Evolutionary conservation across 495 filamentous ascomycete species (phyloP).

Genomic region (Aspergillus kassunensis): DNA sequence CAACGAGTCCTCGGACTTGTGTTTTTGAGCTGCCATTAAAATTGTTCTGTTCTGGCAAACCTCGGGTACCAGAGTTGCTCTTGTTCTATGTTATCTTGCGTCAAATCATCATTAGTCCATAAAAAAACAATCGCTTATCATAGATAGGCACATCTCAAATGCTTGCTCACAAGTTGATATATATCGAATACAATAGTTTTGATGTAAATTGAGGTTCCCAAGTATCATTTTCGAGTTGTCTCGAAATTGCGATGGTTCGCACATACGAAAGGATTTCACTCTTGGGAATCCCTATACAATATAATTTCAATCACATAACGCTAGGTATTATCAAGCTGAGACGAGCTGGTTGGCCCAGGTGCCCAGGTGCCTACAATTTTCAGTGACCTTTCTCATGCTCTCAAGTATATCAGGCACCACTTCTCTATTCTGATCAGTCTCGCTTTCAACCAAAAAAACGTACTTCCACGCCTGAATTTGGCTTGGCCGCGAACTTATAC

Average conservation of each 20-base stretch:
- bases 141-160: neutral
- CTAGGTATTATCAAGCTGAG: neutral
- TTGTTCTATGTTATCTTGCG: slow-evolving; percentile 12
- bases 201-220: too few species aligned
- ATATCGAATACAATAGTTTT: too few species aligned
- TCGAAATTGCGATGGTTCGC: too few species aligned
- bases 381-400: slow-evolving; percentile 29
- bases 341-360: slow-evolving; percentile 41
- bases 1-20: slow-evolving; percentile 21
- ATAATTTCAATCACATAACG: neutral
- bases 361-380: slow-evolving; percentile 37
- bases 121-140: neutral
- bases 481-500: slow-evolving; percentile 83
- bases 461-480: slow-evolving; percentile 78
- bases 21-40: slow-evolving; percentile 21
- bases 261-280: neutral
- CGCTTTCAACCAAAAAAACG: slow-evolving; percentile 90
- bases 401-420: slow-evolving; percentile 26
- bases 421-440: slow-evolving; percentile 33
- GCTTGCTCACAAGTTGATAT: neutral
- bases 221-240: too few species aligned
- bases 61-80: slow-evolving; percentile 13
- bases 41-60: slow-evolving; percentile 19
- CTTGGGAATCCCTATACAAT: neutral
- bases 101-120: slow-evolving; percentile 5